Conservation (phyloP, 371 early-diverging fungal species). For the Rhizopus microsporus region DNA sequence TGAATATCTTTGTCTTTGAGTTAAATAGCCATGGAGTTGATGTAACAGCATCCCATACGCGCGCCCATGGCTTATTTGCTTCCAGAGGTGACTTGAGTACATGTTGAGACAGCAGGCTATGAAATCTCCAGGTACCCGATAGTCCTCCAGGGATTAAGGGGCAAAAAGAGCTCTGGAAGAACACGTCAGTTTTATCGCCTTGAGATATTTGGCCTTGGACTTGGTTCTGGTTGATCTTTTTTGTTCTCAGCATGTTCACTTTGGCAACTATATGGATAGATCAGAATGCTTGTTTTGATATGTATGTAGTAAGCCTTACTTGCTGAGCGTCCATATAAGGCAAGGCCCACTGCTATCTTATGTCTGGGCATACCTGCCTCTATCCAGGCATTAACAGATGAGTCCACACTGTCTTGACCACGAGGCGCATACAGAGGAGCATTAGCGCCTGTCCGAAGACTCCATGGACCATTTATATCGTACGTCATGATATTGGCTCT, state of each 20-base stretch:
- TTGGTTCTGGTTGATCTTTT: slow-evolving; percentile 35
- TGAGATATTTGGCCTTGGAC: slow-evolving; percentile 25
- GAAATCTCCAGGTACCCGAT: slow-evolving; percentile 57
- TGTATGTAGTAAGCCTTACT: slow-evolving; percentile 17
- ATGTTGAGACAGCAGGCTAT: slow-evolving; percentile 55
- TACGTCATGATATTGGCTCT: slow-evolving; percentile 62
- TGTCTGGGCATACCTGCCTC: slow-evolving; percentile 55
- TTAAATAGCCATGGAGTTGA: slow-evolving; percentile 65
- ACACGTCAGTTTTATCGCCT: slow-evolving; percentile 37
- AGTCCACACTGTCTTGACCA: slow-evolving; percentile 37
- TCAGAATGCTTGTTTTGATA: background rate
- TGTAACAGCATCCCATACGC: slow-evolving; percentile 49
- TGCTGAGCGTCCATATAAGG: slow-evolving; percentile 68
- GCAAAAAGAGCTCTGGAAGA: slow-evolving; percentile 27
- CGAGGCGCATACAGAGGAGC: slow-evolving; percentile 49
- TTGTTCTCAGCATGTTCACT: slow-evolving; percentile 30
- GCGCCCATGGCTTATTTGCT: slow-evolving; percentile 52
- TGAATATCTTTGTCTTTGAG: slow-evolving; percentile 50
- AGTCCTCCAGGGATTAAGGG: slow-evolving; percentile 24
- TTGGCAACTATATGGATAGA: slow-evolving; percentile 24
- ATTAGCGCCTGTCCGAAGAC: slow-evolving; percentile 49
- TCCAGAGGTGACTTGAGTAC: slow-evolving; percentile 41
- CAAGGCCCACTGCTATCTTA: slow-evolving; percentile 63
- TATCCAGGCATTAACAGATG: slow-evolving; percentile 56
- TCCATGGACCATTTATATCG: slow-evolving; percentile 62